These are phyloP conservation scores for Solanum lycopersicoides DNA, from an alignment of 257 asterid genomes.

Conservation along the genomic window DNA sequence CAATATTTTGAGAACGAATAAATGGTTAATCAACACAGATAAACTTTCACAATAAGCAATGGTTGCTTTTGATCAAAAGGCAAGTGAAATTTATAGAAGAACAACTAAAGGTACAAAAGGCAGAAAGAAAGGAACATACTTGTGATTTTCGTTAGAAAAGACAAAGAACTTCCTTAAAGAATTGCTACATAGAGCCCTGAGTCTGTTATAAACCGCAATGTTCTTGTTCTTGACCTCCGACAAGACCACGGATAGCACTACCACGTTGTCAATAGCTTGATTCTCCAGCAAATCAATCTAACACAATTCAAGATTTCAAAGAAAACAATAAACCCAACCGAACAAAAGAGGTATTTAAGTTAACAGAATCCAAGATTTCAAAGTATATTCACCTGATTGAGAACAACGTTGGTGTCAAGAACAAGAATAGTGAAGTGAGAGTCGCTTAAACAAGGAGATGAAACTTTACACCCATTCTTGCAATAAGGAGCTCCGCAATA, in stretches of 20 bases:
- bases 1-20: not conserved
- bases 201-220: constrained; percentile 57
- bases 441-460: constrained; percentile 46
- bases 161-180: constrained; percentile 65
- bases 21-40: not conserved
- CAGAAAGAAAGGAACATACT: constrained; percentile 31
- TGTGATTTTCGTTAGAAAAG: constrained; percentile 88
- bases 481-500: constrained; percentile 88
- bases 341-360: not conserved
- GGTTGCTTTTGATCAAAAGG: not conserved
- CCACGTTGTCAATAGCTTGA: constrained; percentile 84
- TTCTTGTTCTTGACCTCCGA: constrained; percentile 94
- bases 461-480: constrained; percentile 40
- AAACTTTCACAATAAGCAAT: not conserved
- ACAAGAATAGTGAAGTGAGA: constrained; percentile 40
- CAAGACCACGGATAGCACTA: constrained; percentile 76
- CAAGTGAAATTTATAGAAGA: not conserved
- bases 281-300: constrained; percentile 96
- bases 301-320: not conserved
- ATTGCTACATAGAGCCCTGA: constrained; percentile 83
- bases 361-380: not conserved
- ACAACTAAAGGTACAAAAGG: not conserved
- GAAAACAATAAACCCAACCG: not conserved
- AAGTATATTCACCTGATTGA: constrained; percentile 44
- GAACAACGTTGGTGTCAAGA: constrained; percentile 87